phyloP scores from a whole-genome alignment of 805 yeast species.

The Tetrapisispora arboricola region DNA sequence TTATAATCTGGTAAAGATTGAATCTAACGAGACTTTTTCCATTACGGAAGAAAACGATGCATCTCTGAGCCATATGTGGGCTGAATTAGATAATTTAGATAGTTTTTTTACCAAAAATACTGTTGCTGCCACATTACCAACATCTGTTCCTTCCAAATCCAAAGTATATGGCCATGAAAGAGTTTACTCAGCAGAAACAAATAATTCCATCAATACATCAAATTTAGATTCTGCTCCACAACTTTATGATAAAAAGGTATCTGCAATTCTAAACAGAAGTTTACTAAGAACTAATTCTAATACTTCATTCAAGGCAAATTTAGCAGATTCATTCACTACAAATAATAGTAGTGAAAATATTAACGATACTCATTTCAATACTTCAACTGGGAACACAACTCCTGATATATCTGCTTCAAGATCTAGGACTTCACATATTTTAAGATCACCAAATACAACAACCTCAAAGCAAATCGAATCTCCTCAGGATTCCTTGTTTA shows the following conservation, averaged over 20 bases:
- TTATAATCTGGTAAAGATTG: constrained; percentile 20
- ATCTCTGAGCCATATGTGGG: constrained; percentile 83
- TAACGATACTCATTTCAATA: neutral
- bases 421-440: constrained; percentile 3
- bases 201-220: constrained; percentile 36
- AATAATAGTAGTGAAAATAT: constrained; percentile 7
- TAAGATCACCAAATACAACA: constrained; percentile 3
- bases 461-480: constrained; percentile 13
- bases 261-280: constrained; percentile 62
- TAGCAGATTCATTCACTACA: constrained; percentile 54
- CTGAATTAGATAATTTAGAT: constrained; percentile 80
- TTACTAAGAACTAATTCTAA: constrained; percentile 66
- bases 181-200: constrained; percentile 51
- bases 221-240: constrained; percentile 68
- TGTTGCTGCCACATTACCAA: constrained; percentile 4
- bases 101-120: constrained; percentile 70
- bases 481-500: constrained; percentile 33
- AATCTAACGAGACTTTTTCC: constrained; percentile 20
- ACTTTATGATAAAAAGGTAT: constrained; percentile 69
- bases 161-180: constrained; percentile 23
- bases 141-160: constrained; percentile 13
- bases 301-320: constrained; percentile 63
- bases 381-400: neutral
- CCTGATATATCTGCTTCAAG: constrained; percentile 1
- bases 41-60: constrained; percentile 55